phyloP scores from a whole-genome alignment of 2,329 filamentous ascomycete genomes.

The Escovopsis sp. region DNA sequence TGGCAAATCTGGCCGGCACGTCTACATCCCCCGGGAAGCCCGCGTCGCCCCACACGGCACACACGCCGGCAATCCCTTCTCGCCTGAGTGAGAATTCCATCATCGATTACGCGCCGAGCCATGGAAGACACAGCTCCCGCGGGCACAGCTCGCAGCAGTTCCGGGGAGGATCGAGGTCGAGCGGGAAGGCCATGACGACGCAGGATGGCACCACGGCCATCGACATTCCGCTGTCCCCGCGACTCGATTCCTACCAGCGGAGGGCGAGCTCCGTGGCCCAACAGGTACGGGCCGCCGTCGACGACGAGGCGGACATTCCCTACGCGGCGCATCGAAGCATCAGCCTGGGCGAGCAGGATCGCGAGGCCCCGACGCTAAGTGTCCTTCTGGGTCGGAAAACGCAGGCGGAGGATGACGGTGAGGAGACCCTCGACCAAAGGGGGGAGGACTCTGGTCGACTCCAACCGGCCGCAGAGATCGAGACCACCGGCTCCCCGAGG shows the following conservation, averaged over 20 bases:
- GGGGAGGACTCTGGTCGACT: constrained; percentile 15
- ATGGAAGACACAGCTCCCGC: constrained; percentile 17
- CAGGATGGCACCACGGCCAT: constrained; percentile 46
- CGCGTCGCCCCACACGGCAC: constrained; percentile 76
- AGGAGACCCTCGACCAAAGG: constrained; percentile 10
- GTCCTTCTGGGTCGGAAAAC: constrained; percentile 37
- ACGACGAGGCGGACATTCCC: constrained; percentile 45
- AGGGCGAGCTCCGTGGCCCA: constrained; percentile 58
- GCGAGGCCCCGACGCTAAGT: constrained; percentile 50
- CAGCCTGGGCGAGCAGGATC: constrained; percentile 50
- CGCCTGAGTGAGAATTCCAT: constrained; percentile 86
- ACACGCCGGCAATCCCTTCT: constrained; percentile 86
- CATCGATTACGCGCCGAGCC: constrained; percentile 19
- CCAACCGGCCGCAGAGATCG: constrained; percentile 28
- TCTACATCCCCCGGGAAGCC: constrained; percentile 81
- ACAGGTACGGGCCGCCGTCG: constrained; percentile 37
- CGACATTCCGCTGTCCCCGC: constrained; percentile 58
- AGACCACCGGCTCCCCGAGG: constrained; percentile 23
- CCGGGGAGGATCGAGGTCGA: constrained; percentile 15
- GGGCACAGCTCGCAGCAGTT: constrained; percentile 12
- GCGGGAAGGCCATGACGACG: constrained; percentile 25
- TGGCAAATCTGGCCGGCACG: constrained; percentile 47
- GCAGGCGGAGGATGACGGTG: constrained; percentile 15
- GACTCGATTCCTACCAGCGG: constrained; percentile 39
- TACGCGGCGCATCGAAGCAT: constrained; percentile 51